Base-by-base conservation (phyloP, 2,329 filamentous ascomycete genomes). In the Neofusicoccum ribis region DNA sequence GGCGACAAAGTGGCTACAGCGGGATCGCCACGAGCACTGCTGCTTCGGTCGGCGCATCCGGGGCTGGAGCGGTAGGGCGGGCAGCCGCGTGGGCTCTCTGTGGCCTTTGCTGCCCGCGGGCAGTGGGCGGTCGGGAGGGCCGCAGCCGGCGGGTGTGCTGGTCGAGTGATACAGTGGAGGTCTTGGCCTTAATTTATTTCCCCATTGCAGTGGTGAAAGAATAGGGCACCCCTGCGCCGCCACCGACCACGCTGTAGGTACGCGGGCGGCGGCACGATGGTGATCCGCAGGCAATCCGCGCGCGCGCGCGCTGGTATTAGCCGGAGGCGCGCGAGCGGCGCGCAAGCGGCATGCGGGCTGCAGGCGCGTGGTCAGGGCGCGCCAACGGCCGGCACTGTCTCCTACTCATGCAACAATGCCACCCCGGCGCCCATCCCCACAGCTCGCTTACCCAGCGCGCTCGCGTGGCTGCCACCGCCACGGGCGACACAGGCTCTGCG, bases 101-200 rank as follows among this genome's bases (percentile, higher is more conserved):
- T 6, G 43, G 11, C 37, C 31, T 59, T 59, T 6, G 27, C 14
- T 59, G 39, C 39, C 54, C 39, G 34, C 31, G 50, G 20, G 36
- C 20, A 27, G 7, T 20, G 20, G 52, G 36, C 31, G 27, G 27
- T 31, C 27, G 27, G 27, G 27, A 31, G 27, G 27, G 27, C 37
- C 34, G 52, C 46, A 49, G 23, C 46, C 5, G 49, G 49, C 15
- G 27, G 47, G 37, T 31, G 56, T 60, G 56, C 15, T 59, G 68
- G 69, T 70, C 66, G 68, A 72, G 36, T 54, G 65, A 66, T 68
- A 69, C 67, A 69, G 65, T 59, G 59, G 63, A 49, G 66, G 67
- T 70, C 72, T 72, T 71, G 72, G 69, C 64, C 5, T 70, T 61
- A 72, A 73, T 72, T 69, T 70, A 67, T 34, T 51, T 51, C 36